A percentile compares a stretch with the other conserved stretches of the same genome.
phyloP scores from a whole-genome alignment of 129 eudicot genomes.

The Ambrosia trifida region DNA sequence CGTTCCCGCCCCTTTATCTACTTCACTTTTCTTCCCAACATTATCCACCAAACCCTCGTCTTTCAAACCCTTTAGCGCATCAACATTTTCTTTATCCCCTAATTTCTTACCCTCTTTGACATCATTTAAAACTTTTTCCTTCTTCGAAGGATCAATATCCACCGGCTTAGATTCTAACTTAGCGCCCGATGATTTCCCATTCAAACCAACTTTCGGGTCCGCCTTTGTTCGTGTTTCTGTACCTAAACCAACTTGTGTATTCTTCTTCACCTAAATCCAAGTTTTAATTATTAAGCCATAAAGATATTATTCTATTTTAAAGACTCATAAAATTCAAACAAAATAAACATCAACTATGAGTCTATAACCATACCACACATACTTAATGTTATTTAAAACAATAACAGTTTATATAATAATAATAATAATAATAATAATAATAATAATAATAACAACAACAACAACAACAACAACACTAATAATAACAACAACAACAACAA shows the following conservation, averaged over 20 bases:
- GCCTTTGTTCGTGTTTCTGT: conserved; percentile 10
- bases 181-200: conserved; percentile 28
- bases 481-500: too few species aligned
- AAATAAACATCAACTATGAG: not conserved
- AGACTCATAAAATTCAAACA: not conserved
- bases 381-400: too few species aligned
- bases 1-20: conserved; percentile 22
- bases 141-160: conserved; percentile 32
- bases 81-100: conserved; percentile 26
- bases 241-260: conserved; percentile 21
- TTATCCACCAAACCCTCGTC: conserved; percentile 25
- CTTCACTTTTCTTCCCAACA: conserved; percentile 37
- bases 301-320: not conserved
- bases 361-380: not conserved
- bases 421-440: too few species aligned
- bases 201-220: conserved; percentile 23
- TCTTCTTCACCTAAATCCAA: conserved; percentile 39
- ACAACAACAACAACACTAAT: too few species aligned
- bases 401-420: too few species aligned
- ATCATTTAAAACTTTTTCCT: conserved; percentile 37
- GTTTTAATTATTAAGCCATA: not conserved
- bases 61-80: conserved; percentile 30
- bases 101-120: conserved; percentile 23
- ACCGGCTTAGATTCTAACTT: conserved; percentile 31
- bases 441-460: too few species aligned